Evolutionary conservation across 192 early-diverging fungal genomes (phyloP).

Genomic region (Umbelopsis ramanniana): DNA sequence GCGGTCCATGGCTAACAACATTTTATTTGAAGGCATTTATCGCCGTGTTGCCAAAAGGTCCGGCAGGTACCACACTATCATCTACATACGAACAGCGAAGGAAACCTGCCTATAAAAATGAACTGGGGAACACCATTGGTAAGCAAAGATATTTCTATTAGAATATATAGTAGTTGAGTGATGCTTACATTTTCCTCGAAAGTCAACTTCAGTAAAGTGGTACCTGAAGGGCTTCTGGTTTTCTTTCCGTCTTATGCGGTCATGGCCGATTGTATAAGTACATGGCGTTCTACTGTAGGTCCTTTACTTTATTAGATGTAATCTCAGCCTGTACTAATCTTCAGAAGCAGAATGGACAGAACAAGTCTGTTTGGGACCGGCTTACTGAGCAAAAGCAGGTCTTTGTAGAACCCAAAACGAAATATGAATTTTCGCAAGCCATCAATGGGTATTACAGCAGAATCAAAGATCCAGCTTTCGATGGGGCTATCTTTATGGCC

Average conservation of each 20-base stretch:
- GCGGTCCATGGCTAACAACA: not conserved
- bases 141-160: not conserved
- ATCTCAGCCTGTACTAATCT: not conserved
- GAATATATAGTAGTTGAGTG: not conserved
- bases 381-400: conserved; percentile 44
- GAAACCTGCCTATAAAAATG: conserved; percentile 39
- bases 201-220: conserved; percentile 45
- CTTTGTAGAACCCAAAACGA: conserved; percentile 54
- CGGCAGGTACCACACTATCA: conserved; percentile 36
- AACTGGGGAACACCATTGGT: conserved; percentile 53
- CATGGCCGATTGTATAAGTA: conserved; percentile 45
- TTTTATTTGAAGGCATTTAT: conserved; percentile 39
- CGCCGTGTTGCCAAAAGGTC: conserved; percentile 47
- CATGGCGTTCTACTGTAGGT: conserved; percentile 36
- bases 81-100: conserved; percentile 51
- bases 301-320: not conserved
- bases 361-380: conserved; percentile 40
- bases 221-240: conserved; percentile 58
- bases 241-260: conserved; percentile 57
- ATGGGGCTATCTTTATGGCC: conserved; percentile 64
- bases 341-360: not conserved
- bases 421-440: conserved; percentile 53
- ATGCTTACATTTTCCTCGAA: not conserved
- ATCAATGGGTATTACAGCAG: conserved; percentile 51
- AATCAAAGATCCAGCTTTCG: conserved; percentile 33